phyloP scores from a whole-genome alignment of 2,329 filamentous ascomycete species.

The Apiospora koreana region DNA sequence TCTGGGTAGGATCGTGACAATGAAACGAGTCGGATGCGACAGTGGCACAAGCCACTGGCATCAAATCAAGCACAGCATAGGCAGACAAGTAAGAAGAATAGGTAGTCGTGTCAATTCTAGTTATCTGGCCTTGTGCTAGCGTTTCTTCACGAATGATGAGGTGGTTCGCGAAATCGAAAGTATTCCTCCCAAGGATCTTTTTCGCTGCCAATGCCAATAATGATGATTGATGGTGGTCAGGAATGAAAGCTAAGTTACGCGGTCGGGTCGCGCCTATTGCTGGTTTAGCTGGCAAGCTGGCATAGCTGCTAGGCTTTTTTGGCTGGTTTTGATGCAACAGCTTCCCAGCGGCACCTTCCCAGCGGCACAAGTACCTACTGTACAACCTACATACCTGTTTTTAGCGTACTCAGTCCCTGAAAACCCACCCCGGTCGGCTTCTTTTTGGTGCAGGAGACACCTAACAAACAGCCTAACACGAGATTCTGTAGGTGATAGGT shows the following conservation, averaged over 20 bases:
- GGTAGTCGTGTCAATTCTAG: neutral
- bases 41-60: slow-evolving; percentile 17
- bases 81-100: neutral
- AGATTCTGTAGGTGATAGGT: neutral
- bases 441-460: neutral
- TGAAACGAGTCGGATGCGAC: slow-evolving; percentile 5
- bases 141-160: neutral
- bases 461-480: neutral
- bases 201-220: neutral
- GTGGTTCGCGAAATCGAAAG: neutral
- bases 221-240: neutral
- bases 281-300: neutral
- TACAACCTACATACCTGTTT: too few species aligned
- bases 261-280: neutral
- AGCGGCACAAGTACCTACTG: too few species aligned
- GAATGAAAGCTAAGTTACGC: neutral
- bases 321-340: too few species aligned
- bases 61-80: slow-evolving; percentile 11
- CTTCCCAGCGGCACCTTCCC: neutral
- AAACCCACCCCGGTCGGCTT: neutral
- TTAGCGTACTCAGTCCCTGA: slow-evolving; percentile 1
- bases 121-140: neutral
- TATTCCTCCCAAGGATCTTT: neutral
- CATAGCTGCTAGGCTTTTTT: too few species aligned
- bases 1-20: neutral